phyloP scores from a whole-genome alignment of 768 basidiomycete genomes.

The Crucibulum laeve region DNA sequence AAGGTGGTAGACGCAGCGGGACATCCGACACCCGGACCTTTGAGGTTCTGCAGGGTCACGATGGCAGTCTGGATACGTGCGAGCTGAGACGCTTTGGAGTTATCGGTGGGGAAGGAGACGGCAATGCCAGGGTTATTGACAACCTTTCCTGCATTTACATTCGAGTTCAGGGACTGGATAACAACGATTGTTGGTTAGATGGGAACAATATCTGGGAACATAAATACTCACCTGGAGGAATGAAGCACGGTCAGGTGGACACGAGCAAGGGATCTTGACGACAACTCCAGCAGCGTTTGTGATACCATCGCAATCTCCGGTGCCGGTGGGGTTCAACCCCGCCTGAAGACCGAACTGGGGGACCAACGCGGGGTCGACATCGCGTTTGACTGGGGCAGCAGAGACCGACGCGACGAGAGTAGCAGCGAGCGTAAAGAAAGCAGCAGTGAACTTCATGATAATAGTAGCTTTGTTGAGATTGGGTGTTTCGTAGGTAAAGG shows the following conservation, averaged over 20 bases:
- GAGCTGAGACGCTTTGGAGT: conserved; percentile 44
- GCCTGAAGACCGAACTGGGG: conserved; percentile 56
- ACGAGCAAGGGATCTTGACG: conserved; percentile 60
- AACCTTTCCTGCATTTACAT: conserved; percentile 58
- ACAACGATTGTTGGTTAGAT: background rate
- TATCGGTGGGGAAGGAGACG: conserved; percentile 61
- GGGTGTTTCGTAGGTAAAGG: background rate
- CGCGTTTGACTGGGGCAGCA: conserved; percentile 26
- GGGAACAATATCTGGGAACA: background rate
- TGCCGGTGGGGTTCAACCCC: conserved; percentile 58
- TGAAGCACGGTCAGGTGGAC: conserved; percentile 50
- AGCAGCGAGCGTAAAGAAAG: conserved; percentile 17
- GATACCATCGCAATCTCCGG: conserved; percentile 60
- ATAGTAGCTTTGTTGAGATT: background rate
- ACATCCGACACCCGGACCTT: conserved; percentile 64
- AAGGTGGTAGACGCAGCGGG: conserved; percentile 65
- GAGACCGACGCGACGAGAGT: conserved; percentile 29
- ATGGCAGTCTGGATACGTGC: conserved; percentile 56
- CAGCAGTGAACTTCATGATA: conserved; percentile 21
- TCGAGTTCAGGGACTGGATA: conserved; percentile 38
- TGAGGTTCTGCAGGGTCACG: conserved; percentile 71
- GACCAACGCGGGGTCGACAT: conserved; percentile 40
- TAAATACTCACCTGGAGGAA: conserved; percentile 44
- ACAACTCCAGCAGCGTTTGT: conserved; percentile 50
- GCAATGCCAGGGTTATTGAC: conserved; percentile 60